Conservation (phyloP, 2,329 filamentous ascomycete species). For the Dactylellina parvicollis region DNA sequence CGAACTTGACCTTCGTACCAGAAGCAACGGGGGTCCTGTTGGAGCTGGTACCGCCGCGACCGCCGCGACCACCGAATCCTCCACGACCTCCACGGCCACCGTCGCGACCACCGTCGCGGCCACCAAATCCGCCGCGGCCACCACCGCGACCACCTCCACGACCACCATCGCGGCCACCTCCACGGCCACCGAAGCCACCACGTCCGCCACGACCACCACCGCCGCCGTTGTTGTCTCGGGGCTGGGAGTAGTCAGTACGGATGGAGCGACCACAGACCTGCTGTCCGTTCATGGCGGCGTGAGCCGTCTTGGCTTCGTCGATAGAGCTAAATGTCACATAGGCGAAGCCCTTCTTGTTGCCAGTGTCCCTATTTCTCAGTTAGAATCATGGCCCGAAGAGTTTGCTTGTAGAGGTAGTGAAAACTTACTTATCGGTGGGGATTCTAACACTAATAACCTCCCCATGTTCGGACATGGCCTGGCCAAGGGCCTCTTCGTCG, state of each 20-base stretch:
- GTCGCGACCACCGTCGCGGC: conserved; percentile 61
- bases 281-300: conserved; percentile 75
- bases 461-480: conserved; percentile 77
- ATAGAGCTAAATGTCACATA: conserved; percentile 85
- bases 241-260: conserved; percentile 82
- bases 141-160: conserved; percentile 64
- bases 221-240: conserved; percentile 70
- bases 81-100: conserved; percentile 55
- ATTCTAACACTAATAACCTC: conserved; percentile 82
- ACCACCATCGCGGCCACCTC: conserved; percentile 55
- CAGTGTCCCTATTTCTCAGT: conserved; percentile 71
- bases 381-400: conserved; percentile 56
- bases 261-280: conserved; percentile 78
- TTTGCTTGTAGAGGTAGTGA: neutral
- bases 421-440: conserved; percentile 78
- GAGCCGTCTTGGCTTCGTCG: conserved; percentile 82
- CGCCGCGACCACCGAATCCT: conserved; percentile 63
- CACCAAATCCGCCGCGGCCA: conserved; percentile 61
- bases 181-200: conserved; percentile 60
- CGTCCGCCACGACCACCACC: conserved; percentile 65
- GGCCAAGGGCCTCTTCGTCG: conserved; percentile 77
- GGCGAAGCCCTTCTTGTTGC: conserved; percentile 88
- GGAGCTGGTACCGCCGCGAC: conserved; percentile 63
- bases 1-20: conserved; percentile 63
- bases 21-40: conserved; percentile 60